Evolutionary conservation across 2,329 filamentous ascomycete genomes (phyloP).

Genomic region (Aschersonia sp.): DNA sequence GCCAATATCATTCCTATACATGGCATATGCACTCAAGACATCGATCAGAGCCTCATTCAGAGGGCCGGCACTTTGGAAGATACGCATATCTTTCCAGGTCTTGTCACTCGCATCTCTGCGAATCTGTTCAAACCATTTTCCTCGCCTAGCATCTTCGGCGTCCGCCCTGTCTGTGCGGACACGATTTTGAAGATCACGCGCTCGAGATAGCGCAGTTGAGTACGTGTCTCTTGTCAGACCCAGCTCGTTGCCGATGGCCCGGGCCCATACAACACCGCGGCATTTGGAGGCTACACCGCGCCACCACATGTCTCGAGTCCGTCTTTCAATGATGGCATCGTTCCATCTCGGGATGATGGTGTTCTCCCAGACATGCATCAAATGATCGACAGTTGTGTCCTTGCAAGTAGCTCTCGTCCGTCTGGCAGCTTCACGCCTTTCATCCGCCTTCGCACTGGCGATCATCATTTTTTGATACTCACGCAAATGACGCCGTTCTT

Average conservation of each 20-base stretch:
- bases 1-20: slow-evolving; percentile 72
- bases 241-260: slow-evolving; percentile 61
- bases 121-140: slow-evolving; percentile 49
- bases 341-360: slow-evolving; percentile 67
- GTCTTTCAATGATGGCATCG: slow-evolving; percentile 50
- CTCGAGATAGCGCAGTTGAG: slow-evolving; percentile 54
- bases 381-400: slow-evolving; percentile 38
- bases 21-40: slow-evolving; percentile 63
- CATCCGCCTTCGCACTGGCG: slow-evolving; percentile 43
- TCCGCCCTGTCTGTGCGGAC: slow-evolving; percentile 35
- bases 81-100: slow-evolving; percentile 59
- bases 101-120: slow-evolving; percentile 45
- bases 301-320: slow-evolving; percentile 72
- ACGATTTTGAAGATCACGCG: slow-evolving; percentile 45
- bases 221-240: slow-evolving; percentile 54
- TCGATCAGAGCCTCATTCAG: slow-evolving; percentile 55
- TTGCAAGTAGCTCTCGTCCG: slow-evolving; percentile 35
- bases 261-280: slow-evolving; percentile 55
- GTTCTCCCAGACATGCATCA: slow-evolving; percentile 57
- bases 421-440: slow-evolving; percentile 39
- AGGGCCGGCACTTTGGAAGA: slow-evolving; percentile 54
- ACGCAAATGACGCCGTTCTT: slow-evolving; percentile 78
- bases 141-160: slow-evolving; percentile 39
- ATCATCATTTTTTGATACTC: slow-evolving; percentile 78
- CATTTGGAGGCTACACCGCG: slow-evolving; percentile 58